Evolutionary conservation across 2,329 filamentous ascomycete genomes (phyloP).

Genomic region (Aphanoascus verrucosus): DNA sequence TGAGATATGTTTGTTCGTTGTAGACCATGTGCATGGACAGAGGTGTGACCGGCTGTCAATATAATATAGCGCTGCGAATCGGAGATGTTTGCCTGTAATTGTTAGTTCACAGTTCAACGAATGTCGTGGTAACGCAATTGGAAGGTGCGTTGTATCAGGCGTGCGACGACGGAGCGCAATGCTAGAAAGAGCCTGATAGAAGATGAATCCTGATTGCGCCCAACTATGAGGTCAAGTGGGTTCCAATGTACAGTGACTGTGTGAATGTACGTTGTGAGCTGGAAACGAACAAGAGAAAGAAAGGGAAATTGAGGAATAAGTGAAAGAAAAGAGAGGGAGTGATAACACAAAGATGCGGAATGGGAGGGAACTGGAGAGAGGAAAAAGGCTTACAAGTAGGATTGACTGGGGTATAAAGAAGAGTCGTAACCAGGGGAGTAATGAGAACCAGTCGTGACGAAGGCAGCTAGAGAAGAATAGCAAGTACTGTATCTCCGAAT

Average conservation of each 20-base stretch:
- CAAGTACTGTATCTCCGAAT: slow-evolving; percentile 5
- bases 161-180: neutral
- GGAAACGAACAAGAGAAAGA: slow-evolving; percentile 16
- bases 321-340: slow-evolving; percentile 4
- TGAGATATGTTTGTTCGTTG: slow-evolving; percentile 22
- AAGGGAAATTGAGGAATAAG: slow-evolving; percentile 1
- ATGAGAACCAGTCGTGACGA: slow-evolving; percentile 11
- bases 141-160: neutral
- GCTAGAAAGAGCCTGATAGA: slow-evolving; percentile 5
- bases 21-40: slow-evolving; percentile 23
- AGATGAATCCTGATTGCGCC: slow-evolving; percentile 12
- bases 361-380: slow-evolving; percentile 6
- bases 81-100: slow-evolving; percentile 4
- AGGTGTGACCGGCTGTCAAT: slow-evolving; percentile 1
- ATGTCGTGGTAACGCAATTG: neutral
- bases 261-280: neutral
- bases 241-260: slow-evolving; percentile 1
- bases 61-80: slow-evolving; percentile 5
- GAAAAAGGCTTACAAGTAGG: neutral
- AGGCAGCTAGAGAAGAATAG: slow-evolving; percentile 7
- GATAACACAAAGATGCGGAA: slow-evolving; percentile 1
- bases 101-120: slow-evolving; percentile 1
- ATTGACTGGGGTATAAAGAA: slow-evolving; percentile 5
- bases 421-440: slow-evolving; percentile 14
- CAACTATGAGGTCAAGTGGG: neutral